Percentiles rank a stretch among this genome's conserved stretches.
phyloP scores from a whole-genome alignment of 345 rosid species.

The Euphorbia pulcherrima region DNA sequence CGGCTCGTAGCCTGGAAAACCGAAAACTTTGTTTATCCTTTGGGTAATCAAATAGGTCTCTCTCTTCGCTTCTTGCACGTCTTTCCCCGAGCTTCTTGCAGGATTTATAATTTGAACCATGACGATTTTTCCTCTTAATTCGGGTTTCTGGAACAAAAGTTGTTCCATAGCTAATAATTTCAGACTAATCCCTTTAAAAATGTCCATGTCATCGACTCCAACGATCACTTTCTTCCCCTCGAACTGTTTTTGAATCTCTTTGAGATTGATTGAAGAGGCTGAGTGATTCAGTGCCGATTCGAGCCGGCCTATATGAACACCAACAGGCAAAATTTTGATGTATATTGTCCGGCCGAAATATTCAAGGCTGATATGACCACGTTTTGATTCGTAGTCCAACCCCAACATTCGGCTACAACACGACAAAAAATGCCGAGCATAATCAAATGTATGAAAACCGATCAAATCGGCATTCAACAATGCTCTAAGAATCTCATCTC shows the following conservation, averaged over 20 bases:
- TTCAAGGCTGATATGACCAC: constrained; percentile 44
- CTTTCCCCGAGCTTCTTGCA: constrained; percentile 43
- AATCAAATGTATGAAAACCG: constrained; percentile 49
- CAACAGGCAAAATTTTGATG: constrained; percentile 40
- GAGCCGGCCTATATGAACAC: constrained; percentile 39
- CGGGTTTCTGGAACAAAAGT: constrained; percentile 31
- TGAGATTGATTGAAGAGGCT: constrained; percentile 29
- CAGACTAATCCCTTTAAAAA: constrained; percentile 44
- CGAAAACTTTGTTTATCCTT: constrained; percentile 31
- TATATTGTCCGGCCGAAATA: constrained; percentile 43
- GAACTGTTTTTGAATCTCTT: constrained; percentile 35
- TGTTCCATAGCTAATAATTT: constrained; percentile 41
- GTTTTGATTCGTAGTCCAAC: constrained; percentile 41
- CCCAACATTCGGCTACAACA: constrained; percentile 50
- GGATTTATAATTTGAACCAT: constrained; percentile 45
- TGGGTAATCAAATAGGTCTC: constrained; percentile 25
- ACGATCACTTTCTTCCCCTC: constrained; percentile 33
- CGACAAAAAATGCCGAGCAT: constrained; percentile 48
- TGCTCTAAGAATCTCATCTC: constrained; percentile 41
- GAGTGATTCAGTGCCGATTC: constrained; percentile 36
- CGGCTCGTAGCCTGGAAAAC: constrained; percentile 37
- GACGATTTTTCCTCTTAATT: constrained; percentile 33
- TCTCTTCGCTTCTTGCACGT: constrained; percentile 30
- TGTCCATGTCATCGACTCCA: constrained; percentile 50
- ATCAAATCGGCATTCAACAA: constrained; percentile 43